Evolutionary conservation across 306 rosid species (phyloP).

Genomic region (Quercus cerris): DNA sequence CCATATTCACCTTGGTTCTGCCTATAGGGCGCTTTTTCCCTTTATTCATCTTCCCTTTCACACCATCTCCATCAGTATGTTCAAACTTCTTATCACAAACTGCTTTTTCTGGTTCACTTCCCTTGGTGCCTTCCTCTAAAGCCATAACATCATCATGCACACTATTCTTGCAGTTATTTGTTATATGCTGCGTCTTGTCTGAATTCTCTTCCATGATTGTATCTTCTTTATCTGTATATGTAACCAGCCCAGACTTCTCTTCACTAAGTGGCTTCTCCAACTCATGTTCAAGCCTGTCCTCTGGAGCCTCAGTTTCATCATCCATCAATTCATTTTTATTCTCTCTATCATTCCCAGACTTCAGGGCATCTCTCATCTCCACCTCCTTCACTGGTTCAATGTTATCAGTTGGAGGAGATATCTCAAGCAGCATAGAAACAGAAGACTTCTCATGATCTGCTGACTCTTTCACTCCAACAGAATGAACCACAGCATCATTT

Average conservation of each 20-base stretch:
- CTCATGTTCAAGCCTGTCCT: slow-evolving; percentile 39
- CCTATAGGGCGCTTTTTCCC: slow-evolving; percentile 33
- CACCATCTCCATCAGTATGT: slow-evolving; percentile 18
- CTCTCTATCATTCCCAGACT: slow-evolving; percentile 22
- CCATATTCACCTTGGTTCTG: slow-evolving; percentile 33
- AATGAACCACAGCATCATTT: slow-evolving; percentile 21
- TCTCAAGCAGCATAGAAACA: slow-evolving; percentile 21
- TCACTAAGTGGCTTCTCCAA: slow-evolving; percentile 31
- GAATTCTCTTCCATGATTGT: slow-evolving; percentile 24
- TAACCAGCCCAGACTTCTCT: slow-evolving; percentile 21
- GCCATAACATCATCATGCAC: slow-evolving; percentile 35
- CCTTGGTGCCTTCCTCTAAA: slow-evolving; percentile 23
- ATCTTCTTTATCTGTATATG: slow-evolving; percentile 18
- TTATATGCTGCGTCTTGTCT: slow-evolving; percentile 21
- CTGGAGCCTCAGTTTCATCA: slow-evolving; percentile 79
- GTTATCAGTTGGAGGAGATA: slow-evolving; percentile 26
- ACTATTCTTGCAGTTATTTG: slow-evolving; percentile 7
- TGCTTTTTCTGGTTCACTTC: slow-evolving; percentile 25
- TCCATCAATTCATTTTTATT: slow-evolving; percentile 38
- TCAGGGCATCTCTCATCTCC: slow-evolving; percentile 14
- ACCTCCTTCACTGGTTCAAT: slow-evolving; percentile 22
- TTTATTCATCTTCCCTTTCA: slow-evolving; percentile 32
- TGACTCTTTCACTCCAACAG: slow-evolving; percentile 27
- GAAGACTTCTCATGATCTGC: slow-evolving; percentile 18
- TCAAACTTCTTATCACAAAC: slow-evolving; percentile 12